Conservation (phyloP, 169 alveolate species). For the Babesia bigemina region DNA sequence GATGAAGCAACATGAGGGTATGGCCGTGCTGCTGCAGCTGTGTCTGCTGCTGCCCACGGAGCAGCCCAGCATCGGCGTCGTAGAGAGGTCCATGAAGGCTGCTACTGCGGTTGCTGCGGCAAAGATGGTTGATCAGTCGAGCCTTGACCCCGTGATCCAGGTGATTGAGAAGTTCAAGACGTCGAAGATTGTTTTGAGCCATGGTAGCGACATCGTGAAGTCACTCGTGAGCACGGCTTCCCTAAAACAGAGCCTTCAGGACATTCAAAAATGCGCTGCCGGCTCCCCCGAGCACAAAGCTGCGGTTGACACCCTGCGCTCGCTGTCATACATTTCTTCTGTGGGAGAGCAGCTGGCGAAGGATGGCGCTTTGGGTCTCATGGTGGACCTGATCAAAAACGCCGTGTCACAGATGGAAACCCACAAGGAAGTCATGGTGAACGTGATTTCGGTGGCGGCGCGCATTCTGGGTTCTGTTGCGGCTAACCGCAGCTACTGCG, state of each 20-base stretch:
- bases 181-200: slow-evolving; percentile 71
- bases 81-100: slow-evolving; percentile 45
- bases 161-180: slow-evolving; percentile 76
- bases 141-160: slow-evolving; percentile 46
- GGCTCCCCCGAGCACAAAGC: slow-evolving; percentile 87
- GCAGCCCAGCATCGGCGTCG: slow-evolving; percentile 8
- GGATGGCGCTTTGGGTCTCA: slow-evolving; percentile 87
- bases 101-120: slow-evolving; percentile 21
- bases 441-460: slow-evolving; percentile 85
- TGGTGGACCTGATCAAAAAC: slow-evolving; percentile 84
- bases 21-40: slow-evolving; percentile 47
- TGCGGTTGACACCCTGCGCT: slow-evolving; percentile 86
- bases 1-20: slow-evolving; percentile 37
- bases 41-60: slow-evolving; percentile 27
- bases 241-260: slow-evolving; percentile 81
- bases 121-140: slow-evolving; percentile 28
- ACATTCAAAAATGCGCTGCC: slow-evolving; percentile 80
- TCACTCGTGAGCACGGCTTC: slow-evolving; percentile 86
- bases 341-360: slow-evolving; percentile 87
- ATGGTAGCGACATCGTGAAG: slow-evolving; percentile 88
- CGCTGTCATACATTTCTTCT: slow-evolving; percentile 89
- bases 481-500: slow-evolving; percentile 84
- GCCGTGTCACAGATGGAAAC: slow-evolving; percentile 81
- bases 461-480: slow-evolving; percentile 86
- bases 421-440: slow-evolving; percentile 79